phyloP scores from a whole-genome alignment of 2,329 filamentous ascomycete genomes.

The Pestalotiopsis fici region DNA sequence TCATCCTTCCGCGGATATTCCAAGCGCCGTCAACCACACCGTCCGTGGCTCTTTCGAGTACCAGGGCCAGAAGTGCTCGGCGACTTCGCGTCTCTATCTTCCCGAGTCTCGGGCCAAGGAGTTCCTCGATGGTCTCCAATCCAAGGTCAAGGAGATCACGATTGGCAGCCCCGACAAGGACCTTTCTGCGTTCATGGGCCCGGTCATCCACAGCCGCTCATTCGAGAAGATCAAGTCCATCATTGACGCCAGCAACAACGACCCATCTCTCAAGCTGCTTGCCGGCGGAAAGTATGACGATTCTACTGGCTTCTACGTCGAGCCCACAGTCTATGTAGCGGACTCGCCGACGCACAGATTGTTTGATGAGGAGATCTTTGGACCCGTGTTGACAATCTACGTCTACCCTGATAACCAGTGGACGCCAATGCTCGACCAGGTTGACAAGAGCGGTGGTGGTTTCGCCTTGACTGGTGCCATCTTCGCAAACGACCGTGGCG shows the following conservation, averaged over 20 bases:
- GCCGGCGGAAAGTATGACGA: conserved; percentile 77
- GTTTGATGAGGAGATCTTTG: conserved; percentile 79
- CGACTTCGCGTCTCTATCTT: conserved; percentile 79
- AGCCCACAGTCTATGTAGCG: conserved; percentile 80
- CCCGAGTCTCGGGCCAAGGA: conserved; percentile 54
- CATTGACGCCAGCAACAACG: conserved; percentile 79
- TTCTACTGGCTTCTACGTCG: conserved; percentile 78
- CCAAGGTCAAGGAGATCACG: conserved; percentile 65
- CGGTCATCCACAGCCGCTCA: conserved; percentile 79
- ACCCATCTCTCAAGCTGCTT: conserved; percentile 71
- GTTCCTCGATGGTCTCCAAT: conserved; percentile 62
- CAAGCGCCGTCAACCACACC: conserved; percentile 79
- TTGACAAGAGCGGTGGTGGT: conserved; percentile 41
- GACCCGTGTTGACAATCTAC: conserved; percentile 73
- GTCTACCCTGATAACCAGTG: conserved; percentile 74
- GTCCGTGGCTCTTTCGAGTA: conserved; percentile 88
- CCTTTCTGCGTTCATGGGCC: conserved; percentile 80
- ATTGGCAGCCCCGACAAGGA: conserved; percentile 72
- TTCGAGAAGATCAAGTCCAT: conserved; percentile 79
- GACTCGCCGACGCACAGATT: conserved; percentile 74
- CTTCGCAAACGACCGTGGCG: conserved; percentile 48
- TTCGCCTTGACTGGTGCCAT: conserved; percentile 50
- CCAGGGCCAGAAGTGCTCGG: conserved; percentile 90
- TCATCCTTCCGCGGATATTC: conserved; percentile 74
- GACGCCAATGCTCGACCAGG: conserved; percentile 32